These are phyloP conservation scores for Yamadazyma paraphyllophila DNA, from an alignment of 805 yeast species.

Conservation along the genomic window DNA sequence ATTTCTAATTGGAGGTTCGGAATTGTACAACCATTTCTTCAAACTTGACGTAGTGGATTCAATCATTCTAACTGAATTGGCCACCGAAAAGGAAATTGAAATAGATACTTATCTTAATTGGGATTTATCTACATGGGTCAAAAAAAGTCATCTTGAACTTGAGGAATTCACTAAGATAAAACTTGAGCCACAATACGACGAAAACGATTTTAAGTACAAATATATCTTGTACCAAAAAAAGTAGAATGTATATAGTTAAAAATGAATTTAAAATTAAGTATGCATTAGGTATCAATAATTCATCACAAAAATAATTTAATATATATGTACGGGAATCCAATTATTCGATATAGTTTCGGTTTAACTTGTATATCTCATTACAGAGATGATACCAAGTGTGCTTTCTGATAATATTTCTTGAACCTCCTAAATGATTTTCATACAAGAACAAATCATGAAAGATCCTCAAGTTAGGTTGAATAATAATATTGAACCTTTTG, in stretches of 20 bases:
- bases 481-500: constrained; percentile 39
- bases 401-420: constrained; percentile 12
- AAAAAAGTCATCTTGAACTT: constrained; percentile 34
- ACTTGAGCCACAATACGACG: constrained; percentile 18
- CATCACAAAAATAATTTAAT: neutral
- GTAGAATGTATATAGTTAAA: too few species aligned
- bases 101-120: constrained; percentile 72
- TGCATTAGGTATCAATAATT: constrained; percentile 1
- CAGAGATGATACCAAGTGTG: constrained; percentile 31
- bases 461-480: constrained; percentile 40
- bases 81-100: constrained; percentile 35
- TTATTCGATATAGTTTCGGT: constrained; percentile 23
- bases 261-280: neutral
- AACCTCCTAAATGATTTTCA: constrained; percentile 22
- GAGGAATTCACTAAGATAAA: constrained; percentile 33
- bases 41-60: constrained; percentile 44
- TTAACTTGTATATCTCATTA: constrained; percentile 27
- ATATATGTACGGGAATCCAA: neutral
- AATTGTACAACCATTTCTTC: constrained; percentile 65
- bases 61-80: constrained; percentile 69
- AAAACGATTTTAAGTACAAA: constrained; percentile 11
- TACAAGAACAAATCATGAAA: constrained; percentile 36
- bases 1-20: constrained; percentile 91
- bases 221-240: constrained; percentile 12
- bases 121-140: constrained; percentile 33